Evolutionary conservation across 257 asterid species (phyloP).

Genomic region (Solanum paucissectum): DNA sequence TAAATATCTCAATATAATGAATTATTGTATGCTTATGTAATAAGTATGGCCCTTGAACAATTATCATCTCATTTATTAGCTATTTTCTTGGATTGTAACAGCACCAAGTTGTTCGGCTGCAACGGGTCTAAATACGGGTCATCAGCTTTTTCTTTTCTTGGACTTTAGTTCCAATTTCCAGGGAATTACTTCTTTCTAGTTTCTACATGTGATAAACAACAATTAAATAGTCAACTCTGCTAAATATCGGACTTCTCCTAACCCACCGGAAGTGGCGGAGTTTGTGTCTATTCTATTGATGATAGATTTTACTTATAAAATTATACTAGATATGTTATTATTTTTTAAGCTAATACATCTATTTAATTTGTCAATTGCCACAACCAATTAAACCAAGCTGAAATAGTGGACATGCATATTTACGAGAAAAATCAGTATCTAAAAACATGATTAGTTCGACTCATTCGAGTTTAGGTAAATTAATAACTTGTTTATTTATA

Average conservation of each 20-base stretch:
- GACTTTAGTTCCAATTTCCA: not conserved
- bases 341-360: not conserved
- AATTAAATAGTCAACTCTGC: not conserved
- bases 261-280: not conserved
- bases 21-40: not conserved
- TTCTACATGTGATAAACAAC: not conserved
- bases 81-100: not conserved
- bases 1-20: not conserved
- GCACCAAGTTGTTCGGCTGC: not conserved
- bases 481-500: not conserved
- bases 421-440: not conserved
- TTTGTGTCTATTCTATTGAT: accelerated
- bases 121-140: not conserved
- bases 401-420: not conserved
- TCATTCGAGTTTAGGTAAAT: not conserved
- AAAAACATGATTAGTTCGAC: not conserved
- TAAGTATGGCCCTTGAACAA: not conserved
- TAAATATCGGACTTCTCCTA: not conserved
- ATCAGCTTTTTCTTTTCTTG: not conserved
- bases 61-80: not conserved
- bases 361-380: not conserved
- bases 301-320: not conserved
- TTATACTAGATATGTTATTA: accelerated
- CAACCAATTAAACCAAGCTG: not conserved
- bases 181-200: not conserved